Conservation (phyloP, 2,329 filamentous ascomycete genomes). For the Aphanoascus verrucosus region DNA sequence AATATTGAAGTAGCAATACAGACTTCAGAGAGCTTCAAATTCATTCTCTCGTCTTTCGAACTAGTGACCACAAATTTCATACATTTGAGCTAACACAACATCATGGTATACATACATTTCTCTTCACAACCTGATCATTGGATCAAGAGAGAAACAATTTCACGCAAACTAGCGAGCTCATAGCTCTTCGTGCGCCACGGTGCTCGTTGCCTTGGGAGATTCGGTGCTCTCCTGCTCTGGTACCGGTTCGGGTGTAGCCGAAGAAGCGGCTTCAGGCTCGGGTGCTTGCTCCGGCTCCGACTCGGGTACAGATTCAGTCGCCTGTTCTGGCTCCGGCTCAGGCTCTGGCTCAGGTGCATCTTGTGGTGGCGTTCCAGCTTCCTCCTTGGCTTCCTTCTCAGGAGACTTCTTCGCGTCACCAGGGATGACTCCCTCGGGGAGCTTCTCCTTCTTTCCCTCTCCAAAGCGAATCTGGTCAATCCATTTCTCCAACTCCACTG, state of each 20-base stretch:
- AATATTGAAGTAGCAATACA: no score
- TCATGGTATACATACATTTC: background rate
- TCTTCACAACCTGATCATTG: no score
- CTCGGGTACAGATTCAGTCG: constrained; percentile 28
- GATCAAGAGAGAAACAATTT: background rate
- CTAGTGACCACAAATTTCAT: background rate
- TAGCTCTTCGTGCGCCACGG: constrained; percentile 38
- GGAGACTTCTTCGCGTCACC: constrained; percentile 38
- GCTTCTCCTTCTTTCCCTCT: constrained; percentile 67
- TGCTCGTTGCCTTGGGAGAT: constrained; percentile 15
- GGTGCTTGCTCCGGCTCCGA: constrained; percentile 18
- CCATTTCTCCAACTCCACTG: constrained; percentile 64
- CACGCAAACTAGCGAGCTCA: constrained; percentile 16
- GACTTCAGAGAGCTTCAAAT: background rate
- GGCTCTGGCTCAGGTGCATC: constrained; percentile 15
- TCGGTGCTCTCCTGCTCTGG: constrained; percentile 17
- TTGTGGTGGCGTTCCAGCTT: constrained; percentile 43
- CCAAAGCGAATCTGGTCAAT: constrained; percentile 85
- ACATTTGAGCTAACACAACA: background rate
- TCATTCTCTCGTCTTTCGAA: background rate
- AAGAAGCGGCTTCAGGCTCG: constrained; percentile 16
- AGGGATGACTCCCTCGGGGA: constrained; percentile 52
- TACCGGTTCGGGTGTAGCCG: constrained; percentile 14
- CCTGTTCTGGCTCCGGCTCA: constrained; percentile 18
- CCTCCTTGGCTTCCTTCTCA: constrained; percentile 47